Evolutionary conservation across 805 yeast genomes (phyloP).

Genomic region (Spathaspora girioi): DNA sequence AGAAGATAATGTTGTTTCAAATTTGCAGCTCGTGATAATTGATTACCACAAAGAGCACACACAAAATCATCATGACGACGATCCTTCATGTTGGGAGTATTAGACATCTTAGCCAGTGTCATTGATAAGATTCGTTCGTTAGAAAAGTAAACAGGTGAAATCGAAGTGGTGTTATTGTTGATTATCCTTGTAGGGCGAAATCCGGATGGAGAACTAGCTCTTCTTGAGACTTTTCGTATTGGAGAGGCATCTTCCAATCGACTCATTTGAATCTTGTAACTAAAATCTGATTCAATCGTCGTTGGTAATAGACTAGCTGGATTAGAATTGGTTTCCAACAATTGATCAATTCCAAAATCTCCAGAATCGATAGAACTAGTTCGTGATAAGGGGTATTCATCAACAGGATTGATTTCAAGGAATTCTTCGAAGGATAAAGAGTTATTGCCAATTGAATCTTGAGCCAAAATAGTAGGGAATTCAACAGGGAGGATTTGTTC

Average conservation of each 20-base stretch:
- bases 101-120: neutral
- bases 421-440: neutral
- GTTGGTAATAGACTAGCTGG: neutral
- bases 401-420: neutral
- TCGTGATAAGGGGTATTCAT: neutral
- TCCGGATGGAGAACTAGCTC: neutral
- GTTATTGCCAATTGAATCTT: neutral
- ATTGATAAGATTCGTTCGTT: neutral
- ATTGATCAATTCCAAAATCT: neutral
- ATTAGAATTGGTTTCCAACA: neutral
- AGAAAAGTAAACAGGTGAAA: neutral
- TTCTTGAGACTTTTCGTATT: neutral
- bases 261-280: neutral
- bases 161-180: neutral
- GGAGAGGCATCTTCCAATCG: neutral
- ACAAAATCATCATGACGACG: slow-evolving; percentile 41
- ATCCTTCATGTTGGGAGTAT: neutral
- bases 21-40: slow-evolving; percentile 90
- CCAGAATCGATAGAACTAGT: neutral
- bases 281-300: neutral
- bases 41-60: slow-evolving; percentile 79
- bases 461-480: neutral
- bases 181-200: neutral
- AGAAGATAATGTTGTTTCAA: slow-evolving; percentile 69
- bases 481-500: neutral